These are phyloP conservation scores for Stephania yunnanensis DNA, from an alignment of 164 flowering plant genomes.

Conservation along the genomic window DNA sequence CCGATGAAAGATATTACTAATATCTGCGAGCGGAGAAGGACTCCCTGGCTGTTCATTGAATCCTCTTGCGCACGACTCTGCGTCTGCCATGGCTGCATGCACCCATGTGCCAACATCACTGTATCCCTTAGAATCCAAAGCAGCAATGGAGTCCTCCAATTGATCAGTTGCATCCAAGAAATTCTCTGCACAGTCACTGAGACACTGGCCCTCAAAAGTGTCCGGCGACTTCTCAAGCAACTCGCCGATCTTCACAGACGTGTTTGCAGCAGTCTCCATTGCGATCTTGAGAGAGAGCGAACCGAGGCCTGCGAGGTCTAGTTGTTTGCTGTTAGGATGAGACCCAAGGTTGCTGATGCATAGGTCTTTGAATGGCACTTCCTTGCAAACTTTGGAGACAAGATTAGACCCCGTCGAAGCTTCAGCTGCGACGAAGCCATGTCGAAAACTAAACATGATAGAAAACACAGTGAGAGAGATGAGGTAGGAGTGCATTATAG, in stretches of 20 bases:
- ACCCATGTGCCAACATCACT: constrained; percentile 16
- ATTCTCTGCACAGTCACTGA: constrained; percentile 21
- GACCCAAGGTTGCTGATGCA: constrained; percentile 16
- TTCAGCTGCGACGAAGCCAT: not conserved
- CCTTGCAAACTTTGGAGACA: constrained; percentile 9
- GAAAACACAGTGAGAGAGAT: constrained; percentile 2
- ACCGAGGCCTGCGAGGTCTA: constrained; percentile 19
- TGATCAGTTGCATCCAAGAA: constrained; percentile 21
- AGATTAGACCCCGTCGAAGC: constrained; percentile 5
- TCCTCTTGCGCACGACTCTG: constrained; percentile 19
- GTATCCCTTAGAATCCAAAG: constrained; percentile 14
- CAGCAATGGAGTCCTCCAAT: constrained; percentile 17
- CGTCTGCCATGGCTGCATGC: constrained; percentile 22
- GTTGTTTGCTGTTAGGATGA: constrained; percentile 13
- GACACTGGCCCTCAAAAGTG: constrained; percentile 7
- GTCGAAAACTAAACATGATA: not conserved
- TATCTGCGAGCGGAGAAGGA: not conserved
- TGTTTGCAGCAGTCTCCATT: constrained; percentile 7
- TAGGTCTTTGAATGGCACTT: constrained; percentile 11
- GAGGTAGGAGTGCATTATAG: not conserved
- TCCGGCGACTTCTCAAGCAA: not conserved
- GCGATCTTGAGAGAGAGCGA: constrained; percentile 13
- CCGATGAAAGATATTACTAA: constrained; percentile 7
- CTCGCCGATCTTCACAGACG: not conserved
- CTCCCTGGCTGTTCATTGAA: constrained; percentile 10